Conservation (phyloP, 1,284 basidiomycete species). For the Cutaneotrichosporon cyanovorans region DNA sequence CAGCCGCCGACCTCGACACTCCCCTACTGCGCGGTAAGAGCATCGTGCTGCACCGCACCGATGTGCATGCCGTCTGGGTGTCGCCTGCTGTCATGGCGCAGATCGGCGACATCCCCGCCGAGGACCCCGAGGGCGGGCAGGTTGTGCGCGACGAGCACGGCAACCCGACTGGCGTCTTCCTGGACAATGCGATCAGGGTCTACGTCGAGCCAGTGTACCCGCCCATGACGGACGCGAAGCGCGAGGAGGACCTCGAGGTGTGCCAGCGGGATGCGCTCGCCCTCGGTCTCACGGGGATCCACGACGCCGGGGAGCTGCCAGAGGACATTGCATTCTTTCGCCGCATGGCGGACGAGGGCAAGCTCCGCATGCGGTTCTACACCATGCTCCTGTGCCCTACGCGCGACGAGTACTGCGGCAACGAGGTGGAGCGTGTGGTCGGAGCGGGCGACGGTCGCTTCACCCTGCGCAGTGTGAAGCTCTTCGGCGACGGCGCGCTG, state of each 20-base stretch:
- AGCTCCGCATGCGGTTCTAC: slow-evolving; percentile 65
- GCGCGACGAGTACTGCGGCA: slow-evolving; percentile 60
- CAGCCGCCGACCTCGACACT: slow-evolving; percentile 63
- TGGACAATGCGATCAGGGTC: slow-evolving; percentile 41
- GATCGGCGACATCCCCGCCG: slow-evolving; percentile 52
- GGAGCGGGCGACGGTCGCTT: slow-evolving; percentile 52
- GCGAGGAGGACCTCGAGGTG: slow-evolving; percentile 56
- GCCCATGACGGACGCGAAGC: slow-evolving; percentile 55
- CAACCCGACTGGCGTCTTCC: slow-evolving; percentile 59
- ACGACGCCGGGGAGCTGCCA: slow-evolving; percentile 62
- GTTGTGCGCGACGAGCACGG: slow-evolving; percentile 61
- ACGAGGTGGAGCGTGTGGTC: slow-evolving; percentile 54
- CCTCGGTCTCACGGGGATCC: slow-evolving; percentile 71
- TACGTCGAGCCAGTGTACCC: slow-evolving; percentile 50
- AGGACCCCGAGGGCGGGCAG: slow-evolving; percentile 62
- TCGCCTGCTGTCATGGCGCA: slow-evolving; percentile 58
- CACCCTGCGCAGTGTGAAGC: slow-evolving; percentile 69
- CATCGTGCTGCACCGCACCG: slow-evolving; percentile 65
- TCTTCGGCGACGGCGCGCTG: slow-evolving; percentile 71
- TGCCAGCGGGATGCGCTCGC: slow-evolving; percentile 61
- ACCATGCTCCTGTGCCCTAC: slow-evolving; percentile 56
- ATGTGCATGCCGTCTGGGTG: slow-evolving; percentile 80
- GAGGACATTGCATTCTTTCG: slow-evolving; percentile 59
- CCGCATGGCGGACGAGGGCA: slow-evolving; percentile 58
- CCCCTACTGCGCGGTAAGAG: slow-evolving; percentile 57